These are phyloP conservation scores for Cyberlindnera mrakii DNA, from an alignment of 805 yeast species.

Conservation along the genomic window DNA sequence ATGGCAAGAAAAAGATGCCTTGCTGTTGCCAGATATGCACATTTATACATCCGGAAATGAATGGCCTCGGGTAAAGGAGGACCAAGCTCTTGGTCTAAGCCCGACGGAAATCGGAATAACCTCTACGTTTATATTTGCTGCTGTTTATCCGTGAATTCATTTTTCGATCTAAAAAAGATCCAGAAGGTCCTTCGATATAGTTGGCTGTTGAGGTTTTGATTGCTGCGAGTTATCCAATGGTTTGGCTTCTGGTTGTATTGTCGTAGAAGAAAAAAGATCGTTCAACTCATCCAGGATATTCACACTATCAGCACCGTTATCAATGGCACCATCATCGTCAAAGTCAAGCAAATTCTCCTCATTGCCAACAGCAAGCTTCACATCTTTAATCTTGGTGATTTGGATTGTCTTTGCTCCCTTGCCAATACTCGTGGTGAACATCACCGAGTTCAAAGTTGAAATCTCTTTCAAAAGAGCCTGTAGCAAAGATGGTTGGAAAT, in stretches of 20 bases:
- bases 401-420: conserved; percentile 30
- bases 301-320: conserved; percentile 18
- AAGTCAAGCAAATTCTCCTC: conserved; percentile 87
- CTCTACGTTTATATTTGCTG: no score
- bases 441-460: conserved; percentile 82
- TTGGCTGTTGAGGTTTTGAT: conserved; percentile 1
- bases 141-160: no score
- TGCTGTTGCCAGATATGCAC: no score
- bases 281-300: conserved; percentile 67
- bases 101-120: no score
- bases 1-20: no score
- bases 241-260: conserved; percentile 22
- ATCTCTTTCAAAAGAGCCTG: conserved; percentile 68
- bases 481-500: conserved; percentile 62
- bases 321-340: conserved; percentile 46
- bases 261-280: conserved; percentile 52
- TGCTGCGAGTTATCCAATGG: background rate
- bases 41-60: no score
- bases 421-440: conserved; percentile 67
- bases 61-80: no score
- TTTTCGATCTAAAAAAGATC: conserved; percentile 12
- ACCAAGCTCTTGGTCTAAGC: no score
- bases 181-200: conserved; percentile 14
- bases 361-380: conserved; percentile 67
- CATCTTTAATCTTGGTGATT: conserved; percentile 65